phyloP scores from a whole-genome alignment of 192 early-diverging fungal genomes.

The Paraglomus brasilianum region DNA sequence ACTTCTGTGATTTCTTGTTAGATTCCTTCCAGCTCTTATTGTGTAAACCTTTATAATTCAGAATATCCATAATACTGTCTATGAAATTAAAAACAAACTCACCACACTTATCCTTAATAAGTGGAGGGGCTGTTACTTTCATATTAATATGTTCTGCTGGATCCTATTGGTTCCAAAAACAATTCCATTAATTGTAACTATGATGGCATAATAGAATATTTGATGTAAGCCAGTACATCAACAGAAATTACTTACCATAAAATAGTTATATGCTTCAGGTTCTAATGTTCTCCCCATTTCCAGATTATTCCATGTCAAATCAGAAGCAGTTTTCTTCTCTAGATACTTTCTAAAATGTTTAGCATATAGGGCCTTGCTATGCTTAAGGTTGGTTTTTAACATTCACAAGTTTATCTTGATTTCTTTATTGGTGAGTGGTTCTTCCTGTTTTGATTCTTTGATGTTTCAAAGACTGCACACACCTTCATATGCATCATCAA shows the following conservation, averaged over 20 bases:
- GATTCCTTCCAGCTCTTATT: slow-evolving; percentile 21
- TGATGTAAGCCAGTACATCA: neutral
- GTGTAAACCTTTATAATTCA: slow-evolving; percentile 12
- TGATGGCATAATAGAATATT: neutral
- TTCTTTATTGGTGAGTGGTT: slow-evolving; percentile 3
- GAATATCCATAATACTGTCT: neutral
- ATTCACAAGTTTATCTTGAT: slow-evolving; percentile 14
- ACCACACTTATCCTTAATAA: slow-evolving; percentile 8
- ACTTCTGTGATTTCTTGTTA: slow-evolving; percentile 9
- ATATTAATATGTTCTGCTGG: slow-evolving; percentile 7
- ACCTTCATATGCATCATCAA: slow-evolving; percentile 28
- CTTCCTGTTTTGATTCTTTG: slow-evolving; percentile 16
- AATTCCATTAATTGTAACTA: neutral
- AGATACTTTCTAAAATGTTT: slow-evolving; percentile 17
- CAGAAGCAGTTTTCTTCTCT: slow-evolving; percentile 24
- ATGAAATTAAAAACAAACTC: neutral
- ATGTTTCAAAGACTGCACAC: slow-evolving; percentile 20
- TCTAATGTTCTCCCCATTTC: neutral
- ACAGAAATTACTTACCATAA: neutral
- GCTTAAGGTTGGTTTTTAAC: slow-evolving; percentile 24
- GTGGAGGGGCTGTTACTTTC: neutral
- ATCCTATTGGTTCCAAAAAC: slow-evolving; percentile 3
- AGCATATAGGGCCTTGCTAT: slow-evolving; percentile 12
- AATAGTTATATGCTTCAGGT: neutral
- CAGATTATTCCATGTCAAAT: slow-evolving; percentile 1